These are phyloP conservation scores for Climacium dendroides DNA, from an alignment of 225 moss, liverwort and hornwort genomes.

Conservation along the genomic window DNA sequence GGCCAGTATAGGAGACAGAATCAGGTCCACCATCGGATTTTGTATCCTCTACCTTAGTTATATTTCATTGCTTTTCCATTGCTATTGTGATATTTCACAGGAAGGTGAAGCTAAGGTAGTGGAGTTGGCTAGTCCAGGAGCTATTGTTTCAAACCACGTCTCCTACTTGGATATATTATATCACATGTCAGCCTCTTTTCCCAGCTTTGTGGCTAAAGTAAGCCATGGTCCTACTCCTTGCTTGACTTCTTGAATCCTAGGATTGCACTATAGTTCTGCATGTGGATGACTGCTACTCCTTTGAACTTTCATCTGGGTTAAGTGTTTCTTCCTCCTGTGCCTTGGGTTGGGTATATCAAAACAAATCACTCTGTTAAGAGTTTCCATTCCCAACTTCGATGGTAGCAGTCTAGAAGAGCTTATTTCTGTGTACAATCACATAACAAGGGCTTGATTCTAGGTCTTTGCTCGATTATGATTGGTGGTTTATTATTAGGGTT, in stretches of 20 bases:
- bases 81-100: slow-evolving; percentile 23
- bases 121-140: slow-evolving; percentile 49
- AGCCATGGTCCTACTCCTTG: slow-evolving; percentile 19
- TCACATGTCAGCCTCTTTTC: slow-evolving; percentile 97
- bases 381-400: not conserved
- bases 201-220: slow-evolving; percentile 99
- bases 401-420: not conserved
- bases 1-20: not conserved
- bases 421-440: not conserved
- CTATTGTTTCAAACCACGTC: slow-evolving; percentile 88
- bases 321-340: not conserved
- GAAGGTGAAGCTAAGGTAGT: slow-evolving; percentile 48
- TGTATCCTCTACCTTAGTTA: not conserved
- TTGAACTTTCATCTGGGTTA: not conserved
- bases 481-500: not conserved
- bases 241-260: not conserved
- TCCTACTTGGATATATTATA: slow-evolving; percentile 94
- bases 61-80: not conserved
- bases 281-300: not conserved
- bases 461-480: not conserved
- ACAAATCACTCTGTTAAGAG: not conserved
- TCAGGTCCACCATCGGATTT: not conserved
- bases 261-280: not conserved
- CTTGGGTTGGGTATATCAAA: not conserved
- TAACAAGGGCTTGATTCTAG: not conserved